Conservation (phyloP, 805 yeast species). For the Lipomyces sp. region DNA sequence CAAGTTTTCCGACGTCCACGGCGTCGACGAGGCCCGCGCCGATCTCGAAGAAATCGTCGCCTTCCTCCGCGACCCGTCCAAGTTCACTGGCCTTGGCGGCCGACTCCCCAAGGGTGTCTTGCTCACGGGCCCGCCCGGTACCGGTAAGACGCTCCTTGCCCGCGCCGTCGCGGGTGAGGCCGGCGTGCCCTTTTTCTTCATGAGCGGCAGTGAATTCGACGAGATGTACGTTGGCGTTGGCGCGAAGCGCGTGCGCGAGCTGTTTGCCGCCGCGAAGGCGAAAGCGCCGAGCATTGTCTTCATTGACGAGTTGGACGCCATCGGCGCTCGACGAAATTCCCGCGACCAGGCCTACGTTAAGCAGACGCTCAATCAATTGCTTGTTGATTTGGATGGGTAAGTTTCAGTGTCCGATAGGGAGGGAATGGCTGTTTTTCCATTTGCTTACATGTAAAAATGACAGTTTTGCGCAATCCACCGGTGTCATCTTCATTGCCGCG, state of each 20-base stretch:
- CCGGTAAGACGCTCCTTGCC: conserved; percentile 94
- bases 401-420: neutral
- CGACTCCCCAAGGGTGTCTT: conserved; percentile 95
- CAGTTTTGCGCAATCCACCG: conserved; percentile 71
- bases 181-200: conserved; percentile 95
- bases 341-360: conserved; percentile 97
- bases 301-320: conserved; percentile 97
- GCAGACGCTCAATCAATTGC: conserved; percentile 91
- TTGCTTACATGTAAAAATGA: conserved; percentile 31
- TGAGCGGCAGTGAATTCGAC: conserved; percentile 98
- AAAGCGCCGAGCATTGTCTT: conserved; percentile 96
- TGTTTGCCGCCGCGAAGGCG: conserved; percentile 87
- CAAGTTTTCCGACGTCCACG: conserved; percentile 87
- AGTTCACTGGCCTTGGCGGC: conserved; percentile 95
- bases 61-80: conserved; percentile 91
- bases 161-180: conserved; percentile 99
- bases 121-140: conserved; percentile 98
- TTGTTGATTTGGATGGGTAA: conserved; percentile 90
- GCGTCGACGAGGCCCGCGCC: conserved; percentile 97
- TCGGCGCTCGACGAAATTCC: conserved; percentile 97
- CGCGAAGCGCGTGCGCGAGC: conserved; percentile 94
- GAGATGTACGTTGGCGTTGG: conserved; percentile 99
- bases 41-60: conserved; percentile 98
- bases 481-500: conserved; percentile 95
- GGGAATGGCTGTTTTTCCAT: neutral